Base-by-base conservation (phyloP, 345 rosid species). In the Eutrema yunnanense region DNA sequence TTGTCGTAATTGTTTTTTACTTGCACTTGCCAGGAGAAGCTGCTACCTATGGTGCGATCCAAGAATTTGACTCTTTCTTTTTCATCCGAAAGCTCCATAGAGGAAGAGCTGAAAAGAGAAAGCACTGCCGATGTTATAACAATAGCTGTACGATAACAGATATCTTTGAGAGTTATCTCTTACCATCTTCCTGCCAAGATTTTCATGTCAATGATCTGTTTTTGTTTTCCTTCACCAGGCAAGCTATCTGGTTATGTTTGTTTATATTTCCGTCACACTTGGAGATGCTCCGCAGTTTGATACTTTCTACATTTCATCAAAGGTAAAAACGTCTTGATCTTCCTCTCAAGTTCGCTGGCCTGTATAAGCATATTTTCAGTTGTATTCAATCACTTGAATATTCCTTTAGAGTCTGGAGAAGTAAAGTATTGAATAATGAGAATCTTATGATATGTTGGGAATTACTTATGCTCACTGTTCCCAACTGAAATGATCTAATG, bases 181-280 rank as follows among this genome's bases (percentile, higher is more conserved):
- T 54, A 32, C 55, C 66, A 42, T 54, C 27, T 44, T 37, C 8
- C 30, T 52, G 34, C 76, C 57, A 53, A 63, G 13, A 55, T 26
- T 53, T 55, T 48, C 65, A 37, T 38, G 41, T 56, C 27, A 64
- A 12, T 52, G 67, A 26, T 40, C 61, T 50, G 26, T 64, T 64
- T 64, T 50, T 72, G 63, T 40, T 50, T 67, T 73, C 43, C 34
- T 55, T 56, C 41, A 44, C 54, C 86, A 94, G 98, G 84, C 77
- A 68, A 94, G 98, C 84, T 94, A 91, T 82, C 90, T 94, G 75
- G 95, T 94, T 73, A 94, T 94, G 98, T 91, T 94, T 74, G 89
- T 87, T 38, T 95, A 95, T 71, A 87, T 92, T 59, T 95, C 99
- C 61, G 55, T 92, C 79, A 87, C 96, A 37, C 76, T 95, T 75